Percentiles rank a stretch among this genome's conserved stretches.
Conservation (phyloP, 108 stramenopile genomes). For the Skeletonema tropicum region DNA sequence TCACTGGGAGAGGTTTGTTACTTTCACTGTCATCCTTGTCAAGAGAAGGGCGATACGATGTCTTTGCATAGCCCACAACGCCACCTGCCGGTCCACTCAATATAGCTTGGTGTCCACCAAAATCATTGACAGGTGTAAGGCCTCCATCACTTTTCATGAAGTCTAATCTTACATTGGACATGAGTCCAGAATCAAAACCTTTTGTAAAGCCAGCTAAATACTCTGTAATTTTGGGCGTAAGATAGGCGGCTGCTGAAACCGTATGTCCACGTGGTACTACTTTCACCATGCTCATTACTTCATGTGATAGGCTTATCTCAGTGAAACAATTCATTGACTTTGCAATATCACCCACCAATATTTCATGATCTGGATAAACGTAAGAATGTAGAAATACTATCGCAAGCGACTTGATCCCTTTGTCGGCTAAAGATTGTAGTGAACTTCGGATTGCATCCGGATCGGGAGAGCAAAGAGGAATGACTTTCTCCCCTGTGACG, state of each 20-base stretch:
- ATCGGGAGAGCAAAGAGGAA: conserved; percentile 68
- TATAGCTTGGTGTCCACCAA: conserved; percentile 96
- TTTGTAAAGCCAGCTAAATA: conserved; percentile 86
- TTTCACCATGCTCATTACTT: conserved; percentile 97
- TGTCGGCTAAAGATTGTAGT: conserved; percentile 67
- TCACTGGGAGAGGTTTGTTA: conserved; percentile 73
- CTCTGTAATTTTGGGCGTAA: conserved; percentile 92
- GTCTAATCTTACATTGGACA: conserved; percentile 73
- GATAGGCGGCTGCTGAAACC: conserved; percentile 94
- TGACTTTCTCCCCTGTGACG: conserved; percentile 81
- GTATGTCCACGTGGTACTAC: conserved; percentile 93
- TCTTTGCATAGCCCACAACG: conserved; percentile 98
- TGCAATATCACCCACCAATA: conserved; percentile 80
- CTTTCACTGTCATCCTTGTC: conserved; percentile 34
- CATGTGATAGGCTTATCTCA: conserved; percentile 86
- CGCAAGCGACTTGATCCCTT: conserved; percentile 87
- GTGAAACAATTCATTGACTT: conserved; percentile 83
- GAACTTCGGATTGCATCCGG: conserved; percentile 58
- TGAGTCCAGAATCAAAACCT: conserved; percentile 89
- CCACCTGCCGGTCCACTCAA: conserved; percentile 91
- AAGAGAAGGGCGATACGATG: conserved; percentile 59
- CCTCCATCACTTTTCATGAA: conserved; percentile 99
- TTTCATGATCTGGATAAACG: conserved; percentile 88
- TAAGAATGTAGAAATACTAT: conserved; percentile 90
- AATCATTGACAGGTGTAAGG: conserved; percentile 89